Evolutionary conservation across 768 basidiomycete species (phyloP).

Genomic region (Sarcodon sp.): DNA sequence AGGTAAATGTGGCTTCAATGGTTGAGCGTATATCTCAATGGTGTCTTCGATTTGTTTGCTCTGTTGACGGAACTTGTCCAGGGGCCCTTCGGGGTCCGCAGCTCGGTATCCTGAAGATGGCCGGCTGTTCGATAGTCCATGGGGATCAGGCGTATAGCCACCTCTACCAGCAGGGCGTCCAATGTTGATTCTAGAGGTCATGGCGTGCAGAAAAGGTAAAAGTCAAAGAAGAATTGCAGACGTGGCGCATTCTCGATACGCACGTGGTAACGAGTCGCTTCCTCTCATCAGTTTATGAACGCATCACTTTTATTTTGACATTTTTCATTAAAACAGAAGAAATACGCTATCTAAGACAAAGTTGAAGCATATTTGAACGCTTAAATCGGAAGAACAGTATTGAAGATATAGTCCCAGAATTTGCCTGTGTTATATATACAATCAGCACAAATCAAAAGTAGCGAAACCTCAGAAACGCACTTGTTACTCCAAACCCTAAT

Average conservation of each 20-base stretch:
- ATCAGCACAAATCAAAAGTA: neutral
- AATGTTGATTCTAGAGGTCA: constrained; percentile 78
- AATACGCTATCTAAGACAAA: too few relatives aligned
- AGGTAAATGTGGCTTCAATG: constrained; percentile 87
- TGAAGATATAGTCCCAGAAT: constrained; percentile 90
- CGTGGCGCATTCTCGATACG: neutral
- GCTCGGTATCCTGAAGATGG: constrained; percentile 62
- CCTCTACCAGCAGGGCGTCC: constrained; percentile 45
- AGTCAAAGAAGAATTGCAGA: constrained; percentile 5
- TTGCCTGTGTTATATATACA: constrained; percentile 39
- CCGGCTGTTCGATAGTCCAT: constrained; percentile 66
- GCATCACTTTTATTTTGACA: too few relatives aligned
- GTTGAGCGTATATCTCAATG: constrained; percentile 87
- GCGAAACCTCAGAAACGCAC: constrained; percentile 25
- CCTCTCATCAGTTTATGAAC: too few relatives aligned
- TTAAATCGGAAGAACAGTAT: constrained; percentile 62
- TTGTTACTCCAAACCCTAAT: constrained; percentile 94
- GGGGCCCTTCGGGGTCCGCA: constrained; percentile 70
- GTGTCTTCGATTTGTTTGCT: constrained; percentile 80
- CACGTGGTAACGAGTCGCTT: neutral
- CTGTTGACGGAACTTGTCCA: constrained; percentile 62
- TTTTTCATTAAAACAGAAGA: too few relatives aligned
- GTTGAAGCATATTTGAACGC: too few relatives aligned
- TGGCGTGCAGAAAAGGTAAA: constrained; percentile 17
- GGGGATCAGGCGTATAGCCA: constrained; percentile 57